Evolutionary conservation across 2,329 filamentous ascomycete species (phyloP).

Genomic region (Fusarium nematophilum): DNA sequence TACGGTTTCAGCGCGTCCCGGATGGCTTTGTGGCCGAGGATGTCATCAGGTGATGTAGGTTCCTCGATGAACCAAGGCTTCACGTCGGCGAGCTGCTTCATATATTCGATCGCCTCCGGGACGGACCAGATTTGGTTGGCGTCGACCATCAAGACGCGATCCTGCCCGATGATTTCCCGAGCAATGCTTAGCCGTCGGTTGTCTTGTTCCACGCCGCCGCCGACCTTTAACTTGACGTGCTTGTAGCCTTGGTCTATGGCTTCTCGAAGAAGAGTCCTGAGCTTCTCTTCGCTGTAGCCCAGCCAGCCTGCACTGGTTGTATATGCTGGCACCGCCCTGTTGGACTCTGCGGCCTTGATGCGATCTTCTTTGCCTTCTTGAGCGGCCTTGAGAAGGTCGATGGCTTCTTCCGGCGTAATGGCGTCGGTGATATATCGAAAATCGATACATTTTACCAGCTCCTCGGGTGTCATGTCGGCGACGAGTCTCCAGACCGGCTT

Average conservation of each 20-base stretch:
- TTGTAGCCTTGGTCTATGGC: conserved; percentile 81
- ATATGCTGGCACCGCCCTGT: conserved; percentile 86
- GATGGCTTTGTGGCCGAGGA: conserved; percentile 88
- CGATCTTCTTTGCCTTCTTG: conserved; percentile 76
- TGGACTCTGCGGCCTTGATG: conserved; percentile 77
- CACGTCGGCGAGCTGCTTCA: conserved; percentile 84
- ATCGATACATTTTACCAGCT: conserved; percentile 89
- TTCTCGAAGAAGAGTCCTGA: conserved; percentile 78
- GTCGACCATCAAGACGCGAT: conserved; percentile 91
- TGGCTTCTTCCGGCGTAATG: conserved; percentile 86
- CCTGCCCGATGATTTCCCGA: conserved; percentile 81
- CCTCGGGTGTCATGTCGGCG: conserved; percentile 88
- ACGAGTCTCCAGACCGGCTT: conserved; percentile 95
- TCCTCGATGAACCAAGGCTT: conserved; percentile 96
- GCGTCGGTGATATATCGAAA: conserved; percentile 96
- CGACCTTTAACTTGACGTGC: conserved; percentile 94
- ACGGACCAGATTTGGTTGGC: conserved; percentile 95
- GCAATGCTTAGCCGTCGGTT: conserved; percentile 77
- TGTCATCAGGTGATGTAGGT: conserved; percentile 89
- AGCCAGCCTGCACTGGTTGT: conserved; percentile 92
- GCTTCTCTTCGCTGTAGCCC: conserved; percentile 90
- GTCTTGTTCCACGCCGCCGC: conserved; percentile 78
- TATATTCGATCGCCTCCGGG: conserved; percentile 87
- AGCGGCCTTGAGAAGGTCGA: conserved; percentile 72
- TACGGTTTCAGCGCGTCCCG: conserved; percentile 80